These are phyloP conservation scores for Alternaria atra DNA, from an alignment of 2,329 filamentous ascomycete genomes.

Conservation along the genomic window DNA sequence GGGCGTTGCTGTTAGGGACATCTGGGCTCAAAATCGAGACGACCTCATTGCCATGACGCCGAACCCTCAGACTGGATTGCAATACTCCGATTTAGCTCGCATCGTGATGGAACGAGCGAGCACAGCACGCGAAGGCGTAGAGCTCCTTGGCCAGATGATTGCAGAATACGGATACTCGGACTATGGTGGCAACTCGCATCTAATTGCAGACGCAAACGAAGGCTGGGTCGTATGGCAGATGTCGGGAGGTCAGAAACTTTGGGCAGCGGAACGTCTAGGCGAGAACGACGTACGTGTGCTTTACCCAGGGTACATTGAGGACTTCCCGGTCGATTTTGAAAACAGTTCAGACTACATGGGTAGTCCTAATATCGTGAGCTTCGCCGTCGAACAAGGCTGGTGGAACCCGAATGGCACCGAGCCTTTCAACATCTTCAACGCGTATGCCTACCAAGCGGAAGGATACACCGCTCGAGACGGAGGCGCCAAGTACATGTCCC, in stretches of 20 bases:
- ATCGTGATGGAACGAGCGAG: constrained; percentile 54
- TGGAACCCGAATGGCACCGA: constrained; percentile 43
- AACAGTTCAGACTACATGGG: constrained; percentile 45
- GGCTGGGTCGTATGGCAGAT: constrained; percentile 50
- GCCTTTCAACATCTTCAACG: constrained; percentile 51
- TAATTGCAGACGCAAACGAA: constrained; percentile 53
- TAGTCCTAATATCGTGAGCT: constrained; percentile 46
- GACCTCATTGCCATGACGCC: constrained; percentile 55
- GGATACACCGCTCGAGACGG: constrained; percentile 45
- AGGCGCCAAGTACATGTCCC: constrained; percentile 51
- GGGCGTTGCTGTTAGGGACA: constrained; percentile 54
- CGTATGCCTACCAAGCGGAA: constrained; percentile 40
- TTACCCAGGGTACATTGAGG: constrained; percentile 51
- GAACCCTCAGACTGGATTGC: constrained; percentile 52
- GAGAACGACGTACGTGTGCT: constrained; percentile 43
- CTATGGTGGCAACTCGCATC: constrained; percentile 56
- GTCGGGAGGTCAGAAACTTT: constrained; percentile 45
- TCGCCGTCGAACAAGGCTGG: constrained; percentile 48
- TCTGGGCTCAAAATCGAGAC: constrained; percentile 54
- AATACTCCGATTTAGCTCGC: constrained; percentile 55
- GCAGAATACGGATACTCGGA: constrained; percentile 54
- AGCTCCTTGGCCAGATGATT: constrained; percentile 54
- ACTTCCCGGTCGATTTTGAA: constrained; percentile 45
- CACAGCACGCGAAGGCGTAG: constrained; percentile 54
- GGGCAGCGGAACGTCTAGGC: constrained; percentile 48